Evolutionary conservation across 208 protist genomes (phyloP).

Genomic region (Jaenimonas drosophilae): DNA sequence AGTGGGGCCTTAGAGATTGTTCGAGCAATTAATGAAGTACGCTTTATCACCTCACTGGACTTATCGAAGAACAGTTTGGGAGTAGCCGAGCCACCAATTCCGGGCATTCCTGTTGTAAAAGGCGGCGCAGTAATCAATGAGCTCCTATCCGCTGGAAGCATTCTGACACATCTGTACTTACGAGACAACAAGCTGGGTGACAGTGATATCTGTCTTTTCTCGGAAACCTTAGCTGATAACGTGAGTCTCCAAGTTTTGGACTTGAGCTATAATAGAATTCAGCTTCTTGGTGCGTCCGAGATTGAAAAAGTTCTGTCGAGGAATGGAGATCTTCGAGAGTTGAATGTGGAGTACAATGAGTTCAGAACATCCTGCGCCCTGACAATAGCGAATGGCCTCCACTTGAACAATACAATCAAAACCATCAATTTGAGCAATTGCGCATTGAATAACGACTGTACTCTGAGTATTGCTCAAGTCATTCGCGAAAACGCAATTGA

Average conservation of each 20-base stretch:
- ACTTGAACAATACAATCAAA: slow-evolving; percentile 87
- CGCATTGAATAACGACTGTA: slow-evolving; percentile 69
- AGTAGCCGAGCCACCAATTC: slow-evolving; percentile 17
- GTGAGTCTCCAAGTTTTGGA: slow-evolving; percentile 64
- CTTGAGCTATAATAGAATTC: slow-evolving; percentile 83
- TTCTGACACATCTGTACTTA: slow-evolving; percentile 40
- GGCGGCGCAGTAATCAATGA: slow-evolving; percentile 58
- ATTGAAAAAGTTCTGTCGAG: slow-evolving; percentile 60
- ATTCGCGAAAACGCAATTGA: slow-evolving; percentile 83
- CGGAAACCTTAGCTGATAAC: slow-evolving; percentile 70
- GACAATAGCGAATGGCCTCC: slow-evolving; percentile 51
- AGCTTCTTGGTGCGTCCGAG: slow-evolving; percentile 58
- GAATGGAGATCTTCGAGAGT: slow-evolving; percentile 72
- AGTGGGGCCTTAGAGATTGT: slow-evolving; percentile 51
- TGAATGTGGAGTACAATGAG: slow-evolving; percentile 89
- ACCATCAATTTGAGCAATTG: slow-evolving; percentile 75
- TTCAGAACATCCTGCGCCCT: slow-evolving; percentile 59
- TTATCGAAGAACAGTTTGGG: slow-evolving; percentile 70
- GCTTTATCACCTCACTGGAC: slow-evolving; percentile 50
- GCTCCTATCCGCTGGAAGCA: slow-evolving; percentile 40
- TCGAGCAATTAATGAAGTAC: slow-evolving; percentile 38
- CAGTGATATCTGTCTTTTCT: slow-evolving; percentile 54
- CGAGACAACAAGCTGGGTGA: slow-evolving; percentile 69
- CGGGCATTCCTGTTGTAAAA: slow-evolving; percentile 6
- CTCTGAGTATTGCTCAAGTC: slow-evolving; percentile 50